Percentiles rank a stretch among this genome's conserved stretches.
phyloP scores from a whole-genome alignment of 228 moss, liverwort and hornwort species.

The Sphagnum magellanicum region DNA sequence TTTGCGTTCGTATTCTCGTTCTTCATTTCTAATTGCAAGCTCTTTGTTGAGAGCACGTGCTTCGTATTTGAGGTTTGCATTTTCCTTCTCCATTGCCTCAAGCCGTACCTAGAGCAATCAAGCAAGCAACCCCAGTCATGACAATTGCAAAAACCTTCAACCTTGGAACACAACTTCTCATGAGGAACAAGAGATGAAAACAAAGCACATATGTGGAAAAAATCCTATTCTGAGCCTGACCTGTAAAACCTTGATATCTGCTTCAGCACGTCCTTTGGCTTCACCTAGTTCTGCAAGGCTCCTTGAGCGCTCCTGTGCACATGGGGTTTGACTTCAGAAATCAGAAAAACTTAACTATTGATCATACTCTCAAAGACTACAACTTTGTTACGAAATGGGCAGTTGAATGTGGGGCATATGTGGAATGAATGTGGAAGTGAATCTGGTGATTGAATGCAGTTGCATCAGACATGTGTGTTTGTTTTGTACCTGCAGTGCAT shows the following conservation, averaged over 20 bases:
- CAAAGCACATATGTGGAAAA: too few relatives aligned
- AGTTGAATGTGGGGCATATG: too few relatives aligned
- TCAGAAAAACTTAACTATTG: neutral
- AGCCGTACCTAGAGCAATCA: constrained; percentile 44
- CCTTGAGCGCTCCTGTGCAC: constrained; percentile 41
- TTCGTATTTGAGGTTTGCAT: constrained; percentile 72
- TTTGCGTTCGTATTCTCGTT: constrained; percentile 82
- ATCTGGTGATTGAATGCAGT: too few relatives aligned
- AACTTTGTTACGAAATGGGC: too few relatives aligned
- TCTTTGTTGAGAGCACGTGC: constrained; percentile 76
- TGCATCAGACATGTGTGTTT: too few relatives aligned
- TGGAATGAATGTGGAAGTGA: too few relatives aligned
- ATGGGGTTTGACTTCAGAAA: neutral
- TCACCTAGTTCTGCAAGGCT: constrained; percentile 37
- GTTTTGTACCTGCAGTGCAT: constrained; percentile 40
- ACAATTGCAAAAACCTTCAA: too few relatives aligned
- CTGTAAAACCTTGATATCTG: constrained; percentile 53
- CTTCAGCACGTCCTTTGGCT: constrained; percentile 43
- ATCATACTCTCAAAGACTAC: too few relatives aligned
- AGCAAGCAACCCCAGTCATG: too few relatives aligned
- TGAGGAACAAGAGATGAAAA: too few relatives aligned
- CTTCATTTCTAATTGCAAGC: constrained; percentile 81
- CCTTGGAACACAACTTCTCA: too few relatives aligned
- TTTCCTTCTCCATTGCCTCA: constrained; percentile 69
- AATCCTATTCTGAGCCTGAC: constrained; percentile 3